A percentile compares a stretch with the other conserved stretches of the same genome.
Evolutionary conservation across 345 rosid species (phyloP).

Genomic region (Bretschneidera sinensis): DNA sequence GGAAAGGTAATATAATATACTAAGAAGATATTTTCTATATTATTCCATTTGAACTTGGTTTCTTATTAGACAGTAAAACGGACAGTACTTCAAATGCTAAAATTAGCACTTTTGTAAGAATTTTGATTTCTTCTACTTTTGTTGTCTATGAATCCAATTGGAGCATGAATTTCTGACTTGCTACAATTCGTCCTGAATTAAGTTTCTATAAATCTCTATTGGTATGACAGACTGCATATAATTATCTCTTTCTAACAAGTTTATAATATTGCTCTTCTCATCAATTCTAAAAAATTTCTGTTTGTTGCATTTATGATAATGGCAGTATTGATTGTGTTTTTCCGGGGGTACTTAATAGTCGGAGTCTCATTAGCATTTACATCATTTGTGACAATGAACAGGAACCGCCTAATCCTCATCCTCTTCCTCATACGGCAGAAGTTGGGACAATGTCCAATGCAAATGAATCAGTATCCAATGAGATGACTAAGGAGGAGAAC

Average conservation of each 20-base stretch:
- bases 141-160: no score
- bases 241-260: neutral
- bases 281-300: no score
- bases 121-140: no score
- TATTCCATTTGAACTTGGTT: neutral
- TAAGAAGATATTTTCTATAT: neutral
- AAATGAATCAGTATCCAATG: constrained; percentile 10
- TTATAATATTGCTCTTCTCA: no score
- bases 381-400: constrained; percentile 16
- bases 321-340: neutral
- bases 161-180: no score
- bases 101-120: no score
- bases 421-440: constrained; percentile 12
- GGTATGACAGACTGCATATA: no score
- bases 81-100: no score
- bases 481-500: constrained; percentile 9
- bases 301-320: neutral
- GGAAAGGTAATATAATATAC: constrained; percentile 26
- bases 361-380: neutral
- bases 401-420: constrained; percentile 14
- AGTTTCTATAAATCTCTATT: neutral
- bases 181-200: no score
- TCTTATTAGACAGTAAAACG: neutral
- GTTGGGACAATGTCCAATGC: constrained; percentile 1
- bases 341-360: neutral